Conservation (phyloP, 768 basidiomycete species). For the Pleurotus platypus region DNA sequence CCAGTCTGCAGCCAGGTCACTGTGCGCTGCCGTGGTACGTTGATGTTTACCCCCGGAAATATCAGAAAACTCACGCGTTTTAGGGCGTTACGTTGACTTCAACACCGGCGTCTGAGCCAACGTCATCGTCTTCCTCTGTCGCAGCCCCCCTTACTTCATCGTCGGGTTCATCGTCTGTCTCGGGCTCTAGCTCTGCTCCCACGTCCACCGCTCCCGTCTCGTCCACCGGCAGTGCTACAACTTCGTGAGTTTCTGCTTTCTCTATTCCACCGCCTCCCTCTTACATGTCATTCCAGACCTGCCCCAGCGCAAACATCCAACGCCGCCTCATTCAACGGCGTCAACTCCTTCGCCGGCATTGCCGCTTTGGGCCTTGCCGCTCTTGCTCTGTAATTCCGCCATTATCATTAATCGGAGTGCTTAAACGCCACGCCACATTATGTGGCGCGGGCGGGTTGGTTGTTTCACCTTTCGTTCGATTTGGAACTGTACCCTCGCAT, state of each 20-base stretch:
- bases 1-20: constrained; percentile 30
- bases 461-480: background rate
- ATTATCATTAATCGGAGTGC: background rate
- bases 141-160: constrained; percentile 8
- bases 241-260: background rate
- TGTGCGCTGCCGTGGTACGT: constrained; percentile 52
- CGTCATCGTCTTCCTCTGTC: constrained; percentile 12
- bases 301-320: constrained; percentile 5
- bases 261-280: background rate
- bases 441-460: too few relatives aligned
- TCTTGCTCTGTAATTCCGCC: constrained; percentile 35
- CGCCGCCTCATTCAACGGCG: constrained; percentile 11
- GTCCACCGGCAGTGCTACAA: background rate
- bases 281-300: background rate
- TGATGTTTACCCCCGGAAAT: too few relatives aligned
- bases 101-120: constrained; percentile 16
- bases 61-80: background rate
- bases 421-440: too few relatives aligned
- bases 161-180: background rate
- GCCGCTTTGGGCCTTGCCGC: constrained; percentile 42
- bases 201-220: constrained; percentile 10
- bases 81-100: constrained; percentile 54
- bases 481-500: too few relatives aligned
- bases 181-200: constrained; percentile 6
- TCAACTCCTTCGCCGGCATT: constrained; percentile 30